Base-by-base conservation (phyloP, 352 stramenopile genomes). In the Pythium brachiatum region DNA sequence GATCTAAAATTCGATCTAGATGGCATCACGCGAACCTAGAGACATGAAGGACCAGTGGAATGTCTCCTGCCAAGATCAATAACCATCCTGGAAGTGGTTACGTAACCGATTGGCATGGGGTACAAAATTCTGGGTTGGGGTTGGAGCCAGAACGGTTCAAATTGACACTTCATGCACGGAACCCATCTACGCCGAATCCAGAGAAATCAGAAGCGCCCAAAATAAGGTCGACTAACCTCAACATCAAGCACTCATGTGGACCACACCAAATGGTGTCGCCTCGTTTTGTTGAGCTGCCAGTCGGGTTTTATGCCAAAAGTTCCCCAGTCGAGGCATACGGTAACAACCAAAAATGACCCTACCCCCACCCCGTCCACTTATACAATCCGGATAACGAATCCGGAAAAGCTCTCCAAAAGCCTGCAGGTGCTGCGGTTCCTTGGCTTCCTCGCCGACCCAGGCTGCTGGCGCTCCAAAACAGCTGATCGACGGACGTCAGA, bases 401-500 rank as follows among this genome's bases (percentile, higher is more conserved):
- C 38, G 38, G 38, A 44, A 44, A 44, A 44, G 18, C 1, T 5
- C 38, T 21, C n/a, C n/a, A n/a, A 16, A 21, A n/a, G 38, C 11
- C 9, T n/a, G 7, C 39, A 20, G 18, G 18, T 47, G 18, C 5
- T 5, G 12, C 16, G 26, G 13, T 15, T 7, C 43, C 43, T 50
- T 20, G 20, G 43, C 26, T 50, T 50, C 43, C 43, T 50, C 43
- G 43, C 21, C 20, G 43, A 31, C 20, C 43, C 20, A 44, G 38
- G 43, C 43, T 50, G 43, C 21, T 50, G 43, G n/a, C 43, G 43
- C 43, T 50, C 20, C 51, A 64, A 72, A 72, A 48, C 65, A 72
- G 48, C 65, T 72, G 65, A 60, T 72, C 34, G 48, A 64, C 64
- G 58, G 53, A 66, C 64, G 59, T 72, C 58, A 67, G 64, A 70